Evolutionary conservation across 2,329 filamentous ascomycete genomes (phyloP).

Genomic region (Phialophora verrucosa): DNA sequence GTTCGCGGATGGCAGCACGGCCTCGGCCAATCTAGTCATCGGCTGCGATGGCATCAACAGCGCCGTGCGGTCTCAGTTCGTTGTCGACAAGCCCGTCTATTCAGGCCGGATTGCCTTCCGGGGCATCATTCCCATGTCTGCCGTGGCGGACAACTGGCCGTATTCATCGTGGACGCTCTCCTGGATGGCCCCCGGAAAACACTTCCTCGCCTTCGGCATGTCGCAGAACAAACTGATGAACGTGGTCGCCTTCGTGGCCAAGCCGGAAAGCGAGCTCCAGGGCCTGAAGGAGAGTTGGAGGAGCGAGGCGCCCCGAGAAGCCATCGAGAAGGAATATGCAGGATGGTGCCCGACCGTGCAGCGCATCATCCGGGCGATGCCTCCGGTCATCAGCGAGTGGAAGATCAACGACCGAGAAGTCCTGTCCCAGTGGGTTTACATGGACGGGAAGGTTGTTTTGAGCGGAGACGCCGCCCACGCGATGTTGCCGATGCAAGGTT

Average conservation of each 20-base stretch:
- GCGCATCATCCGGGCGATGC: conserved; percentile 15
- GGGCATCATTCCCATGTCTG: conserved; percentile 11
- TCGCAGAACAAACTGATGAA: conserved; percentile 21
- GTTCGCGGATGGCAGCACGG: conserved; percentile 13
- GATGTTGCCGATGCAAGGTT: conserved; percentile 19
- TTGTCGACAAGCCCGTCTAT: conserved; percentile 17
- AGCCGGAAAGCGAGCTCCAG: conserved; percentile 17
- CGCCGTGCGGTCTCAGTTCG: conserved; percentile 16
- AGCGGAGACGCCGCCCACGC: conserved; percentile 19
- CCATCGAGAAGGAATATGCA: conserved; percentile 20
- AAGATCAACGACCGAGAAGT: conserved; percentile 17
- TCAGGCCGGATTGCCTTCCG: conserved; percentile 16
- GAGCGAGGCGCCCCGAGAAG: conserved; percentile 15
- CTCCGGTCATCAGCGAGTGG: conserved; percentile 14
- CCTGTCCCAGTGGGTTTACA: conserved; percentile 17
- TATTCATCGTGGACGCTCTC: conserved; percentile 18
- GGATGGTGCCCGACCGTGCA: conserved; percentile 19
- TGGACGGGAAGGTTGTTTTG: conserved; percentile 16
- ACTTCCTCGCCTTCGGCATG: conserved; percentile 18
- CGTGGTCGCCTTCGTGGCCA: conserved; percentile 18
- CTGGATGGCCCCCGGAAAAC: conserved; percentile 13
- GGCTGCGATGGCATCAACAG: conserved; percentile 19
- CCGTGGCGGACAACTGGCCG: conserved; percentile 9
- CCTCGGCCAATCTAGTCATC: conserved; percentile 16
- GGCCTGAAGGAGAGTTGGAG: conserved; percentile 21